Evolutionary conservation across 768 basidiomycete genomes (phyloP), one percentile per base, ranked within the genome.

Genomic region (Nevesoporus exiguus): DNA sequence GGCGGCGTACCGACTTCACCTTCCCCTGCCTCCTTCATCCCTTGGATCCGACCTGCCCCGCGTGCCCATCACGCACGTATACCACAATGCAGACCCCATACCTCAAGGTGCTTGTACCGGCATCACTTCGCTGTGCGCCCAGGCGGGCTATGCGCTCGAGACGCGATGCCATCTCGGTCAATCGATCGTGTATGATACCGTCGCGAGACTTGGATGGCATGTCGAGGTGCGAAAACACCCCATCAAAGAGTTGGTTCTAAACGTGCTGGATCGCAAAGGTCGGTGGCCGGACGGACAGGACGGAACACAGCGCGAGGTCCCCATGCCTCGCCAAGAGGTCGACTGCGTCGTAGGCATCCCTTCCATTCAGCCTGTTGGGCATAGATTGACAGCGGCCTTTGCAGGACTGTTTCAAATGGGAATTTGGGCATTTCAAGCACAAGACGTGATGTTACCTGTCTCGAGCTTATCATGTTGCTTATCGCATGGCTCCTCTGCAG

Each of bases 351-450:
- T 81, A 55, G 62, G 80, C 65, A 31, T 33, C 46, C 14, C n/a
- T n/a, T n/a, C n/a, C 41, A 21, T 33, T 52, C 34, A 7, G 41
- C 25, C 3, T 14, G 3, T 21, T 29, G 8, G 47, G 10, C n/a
- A 8, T 42, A 27, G 22, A 27, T 47, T 58, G 33, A 45, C 29
- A 37, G 30, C 19, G 47, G 27, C 42, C n/a, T 44, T 52, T 55
- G 8, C 60, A 90, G 88, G 88, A 90, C 53, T 90, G 88, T 69
- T 85, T 73, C 69, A 86, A 85, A 61, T 90, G 88, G 88, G 82
- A 87, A 54, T 90, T 88, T 50, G 77, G 79, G 7, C 66, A 76
- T 48, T 80, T 72, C 70, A 74, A 76, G 56, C 51, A 50, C 45
- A 17, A 43, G 9, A 52, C 56, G 24, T 61, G 17, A 54, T 15